Evolutionary conservation across 2,329 filamentous ascomycete species (phyloP), one percentile per base, ranked within the genome.

Genomic region (Sporothrix dimorphospora): DNA sequence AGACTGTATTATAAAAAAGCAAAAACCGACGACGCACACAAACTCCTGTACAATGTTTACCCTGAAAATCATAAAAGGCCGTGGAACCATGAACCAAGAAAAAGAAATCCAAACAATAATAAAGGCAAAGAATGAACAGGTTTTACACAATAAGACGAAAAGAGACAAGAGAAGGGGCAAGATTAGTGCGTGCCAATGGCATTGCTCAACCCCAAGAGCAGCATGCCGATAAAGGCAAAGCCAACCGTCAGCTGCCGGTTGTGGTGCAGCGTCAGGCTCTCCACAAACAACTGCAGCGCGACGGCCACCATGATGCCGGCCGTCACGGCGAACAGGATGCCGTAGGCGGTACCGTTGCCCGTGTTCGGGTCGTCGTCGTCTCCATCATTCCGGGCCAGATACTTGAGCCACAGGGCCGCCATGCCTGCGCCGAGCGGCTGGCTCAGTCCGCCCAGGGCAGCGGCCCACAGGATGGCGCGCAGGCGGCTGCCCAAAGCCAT

Each of bases 241-340:
- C 89, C 85, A 78, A 94, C 93, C 81, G 92, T 94, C 78, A 96
- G 79, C 73, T 90, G 90, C 74, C 91, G 86, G 78, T 91, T 91
- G 82, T 97, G 94, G 76, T 93, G 94, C 78, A 98, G 82, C 72
- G 91, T 92, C 79, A 97, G 80, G 76, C 91, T 92, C 83, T 99
- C 94, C 3, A 92, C 91, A 78, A 98, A 95, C 7, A 99, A 84
- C 81, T 97, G 93, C 78, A 99, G 82, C 2, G 92, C 94, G 40
- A 99, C 96, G 77, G 92, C 96, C 38, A 94, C 91, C 96, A 99
- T 98, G 77, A 99, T 97, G 0, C 96, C 96, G 0, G 94, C 90
- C 0, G 95, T 98, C 11, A 90, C 84, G 7, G 94, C 94, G 83
- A 99, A 99, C 82, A 98, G 91, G 69, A 88, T 88, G 0, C 91